These are phyloP conservation scores for Pseudonectria foliicola DNA, from an alignment of 2,329 filamentous ascomycete genomes.

Conservation along the genomic window DNA sequence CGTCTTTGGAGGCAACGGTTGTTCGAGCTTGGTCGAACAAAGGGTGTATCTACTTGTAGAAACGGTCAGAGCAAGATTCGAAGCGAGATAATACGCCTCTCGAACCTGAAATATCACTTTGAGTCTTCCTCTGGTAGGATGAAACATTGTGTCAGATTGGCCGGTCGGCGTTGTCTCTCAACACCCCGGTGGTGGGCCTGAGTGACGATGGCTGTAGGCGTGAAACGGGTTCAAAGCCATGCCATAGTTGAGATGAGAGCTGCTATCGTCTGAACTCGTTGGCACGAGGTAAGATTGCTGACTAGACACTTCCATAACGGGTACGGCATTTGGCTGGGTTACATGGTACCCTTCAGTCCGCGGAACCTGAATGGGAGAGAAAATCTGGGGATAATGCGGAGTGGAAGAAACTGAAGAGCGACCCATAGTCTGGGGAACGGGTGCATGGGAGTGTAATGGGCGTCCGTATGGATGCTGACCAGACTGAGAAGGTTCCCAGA, in stretches of 20 bases:
- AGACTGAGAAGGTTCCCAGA: conserved; percentile 26
- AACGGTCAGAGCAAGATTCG: neutral
- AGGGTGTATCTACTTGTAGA: too few species aligned
- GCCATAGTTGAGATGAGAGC: conserved; percentile 17
- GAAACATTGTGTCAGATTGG: conserved; percentile 3
- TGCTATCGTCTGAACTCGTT: conserved; percentile 13
- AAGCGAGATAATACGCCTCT: too few species aligned
- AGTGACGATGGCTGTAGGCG: conserved; percentile 10
- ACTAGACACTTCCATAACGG: conserved; percentile 18
- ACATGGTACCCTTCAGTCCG: conserved; percentile 15
- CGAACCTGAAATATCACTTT: too few species aligned
- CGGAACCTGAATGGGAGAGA: conserved; percentile 13
- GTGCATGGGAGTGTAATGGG: conserved; percentile 15
- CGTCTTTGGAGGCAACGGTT: too few species aligned
- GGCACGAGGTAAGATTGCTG: conserved; percentile 19
- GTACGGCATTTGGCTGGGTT: conserved; percentile 9
- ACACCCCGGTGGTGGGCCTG: conserved; percentile 16
- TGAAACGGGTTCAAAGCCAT: conserved; percentile 20
- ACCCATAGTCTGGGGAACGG: conserved; percentile 11
- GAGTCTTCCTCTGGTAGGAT: too few species aligned
- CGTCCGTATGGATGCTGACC: conserved; percentile 21
- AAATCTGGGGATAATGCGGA: conserved; percentile 18
- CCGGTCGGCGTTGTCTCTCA: conserved; percentile 12
- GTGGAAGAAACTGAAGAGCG: conserved; percentile 16
- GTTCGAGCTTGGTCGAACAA: too few species aligned